Evolutionary conservation across 2,329 filamentous ascomycete species (phyloP).

Genomic region (Byssothecium circinans): DNA sequence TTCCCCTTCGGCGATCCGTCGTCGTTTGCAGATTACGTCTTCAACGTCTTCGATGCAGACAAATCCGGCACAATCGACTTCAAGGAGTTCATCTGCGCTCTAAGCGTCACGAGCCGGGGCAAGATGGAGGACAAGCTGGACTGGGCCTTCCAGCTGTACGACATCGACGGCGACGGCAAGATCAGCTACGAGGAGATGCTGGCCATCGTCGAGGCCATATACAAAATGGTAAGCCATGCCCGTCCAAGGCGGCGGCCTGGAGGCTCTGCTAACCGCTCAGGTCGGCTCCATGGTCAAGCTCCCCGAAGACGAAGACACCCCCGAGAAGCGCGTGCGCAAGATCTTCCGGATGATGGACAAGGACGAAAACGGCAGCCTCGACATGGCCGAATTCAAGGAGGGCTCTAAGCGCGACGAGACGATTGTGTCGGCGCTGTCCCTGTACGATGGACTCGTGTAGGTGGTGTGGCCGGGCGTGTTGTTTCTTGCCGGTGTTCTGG

Average conservation of each 20-base stretch:
- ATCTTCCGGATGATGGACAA: constrained; percentile 99
- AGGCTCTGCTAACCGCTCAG: constrained; percentile 51
- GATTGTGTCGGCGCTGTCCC: constrained; percentile 92
- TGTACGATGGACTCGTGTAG: constrained; percentile 94
- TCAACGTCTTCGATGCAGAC: constrained; percentile 98
- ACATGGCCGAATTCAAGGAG: constrained; percentile 99
- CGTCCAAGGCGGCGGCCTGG: neutral
- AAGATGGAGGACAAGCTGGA: constrained; percentile 99
- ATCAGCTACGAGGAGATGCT: constrained; percentile 99
- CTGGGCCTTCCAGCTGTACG: constrained; percentile 99
- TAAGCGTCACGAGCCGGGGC: constrained; percentile 94
- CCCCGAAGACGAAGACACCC: constrained; percentile 97
- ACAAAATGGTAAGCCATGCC: constrained; percentile 82
- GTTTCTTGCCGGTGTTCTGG: constrained; percentile 36
- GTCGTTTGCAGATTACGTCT: constrained; percentile 97
- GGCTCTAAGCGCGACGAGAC: constrained; percentile 98
- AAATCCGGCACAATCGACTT: constrained; percentile 98
- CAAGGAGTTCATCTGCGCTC: constrained; percentile 98
- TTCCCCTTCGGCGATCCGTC: constrained; percentile 98
- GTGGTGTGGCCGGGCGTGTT: constrained; percentile 18
- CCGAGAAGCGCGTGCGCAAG: constrained; percentile 96
- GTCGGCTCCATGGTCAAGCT: constrained; percentile 99
- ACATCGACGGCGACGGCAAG: constrained; percentile 98
- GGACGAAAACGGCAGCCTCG: constrained; percentile 95
- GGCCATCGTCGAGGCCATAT: constrained; percentile 97